These are phyloP conservation scores for Helianthus tuberosus DNA, from an alignment of 129 eudicot species.

Conservation along the genomic window DNA sequence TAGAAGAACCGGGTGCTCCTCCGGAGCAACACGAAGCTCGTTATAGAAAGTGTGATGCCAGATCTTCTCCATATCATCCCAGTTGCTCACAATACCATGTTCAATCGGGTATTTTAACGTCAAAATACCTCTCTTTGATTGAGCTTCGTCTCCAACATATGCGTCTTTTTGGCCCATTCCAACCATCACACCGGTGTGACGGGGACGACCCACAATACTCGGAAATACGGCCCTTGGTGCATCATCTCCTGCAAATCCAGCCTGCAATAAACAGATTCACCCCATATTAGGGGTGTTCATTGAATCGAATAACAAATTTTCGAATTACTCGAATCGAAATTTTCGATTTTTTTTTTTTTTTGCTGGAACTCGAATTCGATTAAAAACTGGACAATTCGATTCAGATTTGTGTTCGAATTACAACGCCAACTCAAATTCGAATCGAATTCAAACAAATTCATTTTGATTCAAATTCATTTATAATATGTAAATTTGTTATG, in stretches of 20 bases:
- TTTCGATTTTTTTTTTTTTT: no score
- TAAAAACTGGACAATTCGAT: no score
- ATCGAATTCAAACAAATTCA: no score
- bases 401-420: no score
- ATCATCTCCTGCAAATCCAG: slow-evolving; percentile 86
- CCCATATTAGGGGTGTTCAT: no score
- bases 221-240: slow-evolving; percentile 83
- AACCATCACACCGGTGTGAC: slow-evolving; percentile 76
- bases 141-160: slow-evolving; percentile 80
- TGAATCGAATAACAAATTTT: no score
- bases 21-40: slow-evolving; percentile 79
- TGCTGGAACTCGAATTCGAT: no score
- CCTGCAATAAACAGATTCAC: slow-evolving; percentile 32
- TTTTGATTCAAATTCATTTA: no score
- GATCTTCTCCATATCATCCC: slow-evolving; percentile 65
- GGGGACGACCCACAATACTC: slow-evolving; percentile 69
- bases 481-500: no score
- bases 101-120: slow-evolving; percentile 76
- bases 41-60: slow-evolving; percentile 6
- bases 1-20: slow-evolving; percentile 76
- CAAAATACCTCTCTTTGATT: slow-evolving; percentile 78
- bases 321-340: no score
- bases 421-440: no score
- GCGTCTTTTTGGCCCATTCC: slow-evolving; percentile 77
- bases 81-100: slow-evolving; percentile 80